These are phyloP conservation scores for Agrocybe chaxingu DNA, from an alignment of 768 basidiomycete genomes.

Conservation along the genomic window DNA sequence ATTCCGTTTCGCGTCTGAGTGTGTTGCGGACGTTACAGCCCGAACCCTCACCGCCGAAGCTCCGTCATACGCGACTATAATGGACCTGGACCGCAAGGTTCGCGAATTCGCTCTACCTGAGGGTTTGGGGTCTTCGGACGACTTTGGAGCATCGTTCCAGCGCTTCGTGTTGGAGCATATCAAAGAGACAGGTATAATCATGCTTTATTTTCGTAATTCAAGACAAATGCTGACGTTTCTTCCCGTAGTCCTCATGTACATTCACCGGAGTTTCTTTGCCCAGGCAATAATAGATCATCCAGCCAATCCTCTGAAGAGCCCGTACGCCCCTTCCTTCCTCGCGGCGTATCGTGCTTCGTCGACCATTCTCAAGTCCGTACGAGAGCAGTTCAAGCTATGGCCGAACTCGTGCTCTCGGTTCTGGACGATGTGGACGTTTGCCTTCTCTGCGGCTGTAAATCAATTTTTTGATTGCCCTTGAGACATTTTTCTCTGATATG, in stretches of 20 bases:
- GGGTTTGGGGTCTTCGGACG: slow-evolving; percentile 29
- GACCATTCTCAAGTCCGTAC: slow-evolving; percentile 50
- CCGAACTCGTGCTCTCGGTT: slow-evolving; percentile 51
- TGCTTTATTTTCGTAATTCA: neutral
- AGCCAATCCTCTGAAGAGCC: slow-evolving; percentile 60
- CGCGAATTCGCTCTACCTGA: slow-evolving; percentile 62
- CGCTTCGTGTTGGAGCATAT: slow-evolving; percentile 47
- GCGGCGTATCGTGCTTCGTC: slow-evolving; percentile 58
- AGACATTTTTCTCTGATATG: neutral
- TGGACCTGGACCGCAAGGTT: slow-evolving; percentile 67
- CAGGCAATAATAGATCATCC: slow-evolving; percentile 70
- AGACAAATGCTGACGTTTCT: neutral
- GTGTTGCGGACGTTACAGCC: slow-evolving; percentile 59
- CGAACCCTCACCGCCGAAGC: slow-evolving; percentile 62
- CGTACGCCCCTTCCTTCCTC: slow-evolving; percentile 62
- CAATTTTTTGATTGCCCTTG: neutral
- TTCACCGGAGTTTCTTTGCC: slow-evolving; percentile 69
- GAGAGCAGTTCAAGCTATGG: slow-evolving; percentile 42
- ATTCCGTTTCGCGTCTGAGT: slow-evolving; percentile 63
- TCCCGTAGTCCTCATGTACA: slow-evolving; percentile 49
- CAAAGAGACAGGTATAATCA: slow-evolving; percentile 39
- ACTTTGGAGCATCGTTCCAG: slow-evolving; percentile 39
- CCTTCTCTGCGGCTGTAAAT: slow-evolving; percentile 51
- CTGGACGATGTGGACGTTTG: slow-evolving; percentile 64
- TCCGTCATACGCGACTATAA: slow-evolving; percentile 60